Evolutionary conservation across 148 eudicot genomes (phyloP).

Genomic region (Heliamphora exappendiculata): DNA sequence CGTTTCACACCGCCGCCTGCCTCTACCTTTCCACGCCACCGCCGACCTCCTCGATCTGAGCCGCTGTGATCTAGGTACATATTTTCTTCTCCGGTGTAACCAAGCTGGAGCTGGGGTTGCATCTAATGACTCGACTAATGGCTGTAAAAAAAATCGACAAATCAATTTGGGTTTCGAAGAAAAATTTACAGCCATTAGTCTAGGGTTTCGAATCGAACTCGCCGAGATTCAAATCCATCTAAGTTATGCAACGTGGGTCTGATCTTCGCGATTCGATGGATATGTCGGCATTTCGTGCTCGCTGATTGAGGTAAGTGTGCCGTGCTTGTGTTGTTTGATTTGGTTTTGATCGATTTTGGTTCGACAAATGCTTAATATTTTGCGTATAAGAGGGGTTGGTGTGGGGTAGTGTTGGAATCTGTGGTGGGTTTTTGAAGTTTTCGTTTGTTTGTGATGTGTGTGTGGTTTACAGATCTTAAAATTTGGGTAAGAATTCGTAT

Average conservation of each 20-base stretch:
- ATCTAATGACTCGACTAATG: too few species aligned
- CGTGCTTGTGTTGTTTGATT: background rate
- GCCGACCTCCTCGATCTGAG: too few species aligned
- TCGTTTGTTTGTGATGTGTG: background rate
- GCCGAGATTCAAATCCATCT: background rate
- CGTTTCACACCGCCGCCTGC: too few species aligned
- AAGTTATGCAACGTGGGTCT: background rate
- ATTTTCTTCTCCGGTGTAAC: too few species aligned
- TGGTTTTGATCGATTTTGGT: background rate
- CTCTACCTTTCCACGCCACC: too few species aligned
- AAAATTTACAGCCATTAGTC: slow-evolving; percentile 12
- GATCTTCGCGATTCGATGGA: slow-evolving; percentile 7
- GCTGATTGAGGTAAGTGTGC: slow-evolving; percentile 21
- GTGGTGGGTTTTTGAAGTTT: background rate
- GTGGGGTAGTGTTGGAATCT: background rate
- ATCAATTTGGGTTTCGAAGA: background rate
- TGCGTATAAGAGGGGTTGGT: background rate
- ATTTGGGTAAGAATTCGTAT: slow-evolving; percentile 22
- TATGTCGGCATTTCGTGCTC: slow-evolving; percentile 6
- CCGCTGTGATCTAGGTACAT: too few species aligned
- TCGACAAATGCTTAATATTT: background rate
- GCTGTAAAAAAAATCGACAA: slow-evolving; percentile 15
- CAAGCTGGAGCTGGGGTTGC: too few species aligned
- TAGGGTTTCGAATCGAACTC: slow-evolving; percentile 29
- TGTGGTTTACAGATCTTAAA: slow-evolving; percentile 62